These are phyloP conservation scores for Epichloe sibirici DNA, from an alignment of 2,329 filamentous ascomycete species.

Conservation along the genomic window DNA sequence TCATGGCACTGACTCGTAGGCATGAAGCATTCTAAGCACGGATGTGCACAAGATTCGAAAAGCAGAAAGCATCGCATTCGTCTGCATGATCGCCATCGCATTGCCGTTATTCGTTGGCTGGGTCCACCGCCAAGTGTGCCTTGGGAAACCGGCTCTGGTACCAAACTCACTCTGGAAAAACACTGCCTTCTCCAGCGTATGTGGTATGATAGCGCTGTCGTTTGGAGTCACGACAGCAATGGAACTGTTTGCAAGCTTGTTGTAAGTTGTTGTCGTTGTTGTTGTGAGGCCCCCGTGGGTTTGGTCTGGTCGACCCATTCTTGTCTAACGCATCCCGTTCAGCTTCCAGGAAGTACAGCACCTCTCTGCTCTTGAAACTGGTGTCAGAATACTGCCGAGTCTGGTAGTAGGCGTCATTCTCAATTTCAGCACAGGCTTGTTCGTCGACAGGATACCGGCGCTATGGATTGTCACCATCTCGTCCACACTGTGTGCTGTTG, in stretches of 20 bases:
- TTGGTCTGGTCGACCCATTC: background rate
- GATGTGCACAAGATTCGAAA: constrained; percentile 28
- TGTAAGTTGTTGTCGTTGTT: constrained; percentile 21
- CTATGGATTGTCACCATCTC: constrained; percentile 27
- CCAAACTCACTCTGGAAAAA: constrained; percentile 53
- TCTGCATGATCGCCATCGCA: constrained; percentile 29
- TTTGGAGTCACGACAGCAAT: constrained; percentile 33
- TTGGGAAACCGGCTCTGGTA: constrained; percentile 40
- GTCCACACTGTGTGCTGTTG: constrained; percentile 28
- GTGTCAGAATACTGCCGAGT: constrained; percentile 32
- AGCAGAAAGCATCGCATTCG: constrained; percentile 29
- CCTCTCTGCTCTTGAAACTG: constrained; percentile 31
- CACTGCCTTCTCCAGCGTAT: constrained; percentile 40
- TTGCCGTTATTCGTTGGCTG: constrained; percentile 40
- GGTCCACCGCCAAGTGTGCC: constrained; percentile 35
- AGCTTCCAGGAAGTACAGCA: constrained; percentile 40
- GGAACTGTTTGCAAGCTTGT: constrained; percentile 35
- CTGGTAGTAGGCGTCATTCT: constrained; percentile 29
- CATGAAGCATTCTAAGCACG: constrained; percentile 22
- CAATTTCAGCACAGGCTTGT: constrained; percentile 32
- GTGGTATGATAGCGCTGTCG: constrained; percentile 34
- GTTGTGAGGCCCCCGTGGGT: background rate
- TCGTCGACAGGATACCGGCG: constrained; percentile 29
- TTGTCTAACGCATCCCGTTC: background rate
- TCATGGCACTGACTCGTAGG: background rate